These are phyloP conservation scores for Neoboletus magnificus DNA, from an alignment of 768 basidiomycete genomes.

Conservation along the genomic window DNA sequence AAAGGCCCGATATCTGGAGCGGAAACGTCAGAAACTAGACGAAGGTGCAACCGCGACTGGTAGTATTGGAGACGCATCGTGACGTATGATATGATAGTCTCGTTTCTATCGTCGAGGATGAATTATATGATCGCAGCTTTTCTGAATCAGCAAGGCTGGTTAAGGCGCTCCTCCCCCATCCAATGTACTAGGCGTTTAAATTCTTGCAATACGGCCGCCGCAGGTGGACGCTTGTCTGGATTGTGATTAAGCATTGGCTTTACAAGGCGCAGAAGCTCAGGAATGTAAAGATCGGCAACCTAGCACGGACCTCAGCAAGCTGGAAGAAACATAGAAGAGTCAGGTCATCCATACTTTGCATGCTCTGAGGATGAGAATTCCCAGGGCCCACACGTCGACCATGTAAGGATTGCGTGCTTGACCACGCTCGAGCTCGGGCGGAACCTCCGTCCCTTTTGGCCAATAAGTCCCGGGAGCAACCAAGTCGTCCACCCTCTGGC, in stretches of 20 bases:
- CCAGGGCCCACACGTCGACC: constrained; percentile 73
- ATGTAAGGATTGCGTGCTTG: constrained; percentile 58
- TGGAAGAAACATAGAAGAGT: not conserved
- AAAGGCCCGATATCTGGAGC: constrained; percentile 66
- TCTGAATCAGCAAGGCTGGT: constrained; percentile 10
- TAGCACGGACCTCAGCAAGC: constrained; percentile 25
- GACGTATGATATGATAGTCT: not conserved
- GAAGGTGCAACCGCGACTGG: constrained; percentile 13
- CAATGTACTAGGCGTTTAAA: constrained; percentile 49
- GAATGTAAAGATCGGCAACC: constrained; percentile 55
- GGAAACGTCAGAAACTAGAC: constrained; percentile 78
- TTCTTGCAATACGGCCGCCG: constrained; percentile 43
- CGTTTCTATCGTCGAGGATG: not conserved
- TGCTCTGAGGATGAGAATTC: constrained; percentile 57
- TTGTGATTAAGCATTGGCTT: constrained; percentile 57
- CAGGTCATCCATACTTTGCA: constrained; percentile 50
- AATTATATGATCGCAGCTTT: not conserved
- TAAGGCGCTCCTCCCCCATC: constrained; percentile 37
- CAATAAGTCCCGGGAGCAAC: constrained; percentile 37
- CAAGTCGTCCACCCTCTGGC: constrained; percentile 47
- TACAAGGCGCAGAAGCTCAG: constrained; percentile 56
- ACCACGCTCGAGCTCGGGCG: constrained; percentile 63
- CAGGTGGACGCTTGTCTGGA: constrained; percentile 51
- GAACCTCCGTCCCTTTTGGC: constrained; percentile 60
- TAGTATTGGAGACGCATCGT: constrained; percentile 10